These are phyloP conservation scores for Pezizomycotina sp. DNA, from an alignment of 2,329 filamentous ascomycete species.

Conservation along the genomic window DNA sequence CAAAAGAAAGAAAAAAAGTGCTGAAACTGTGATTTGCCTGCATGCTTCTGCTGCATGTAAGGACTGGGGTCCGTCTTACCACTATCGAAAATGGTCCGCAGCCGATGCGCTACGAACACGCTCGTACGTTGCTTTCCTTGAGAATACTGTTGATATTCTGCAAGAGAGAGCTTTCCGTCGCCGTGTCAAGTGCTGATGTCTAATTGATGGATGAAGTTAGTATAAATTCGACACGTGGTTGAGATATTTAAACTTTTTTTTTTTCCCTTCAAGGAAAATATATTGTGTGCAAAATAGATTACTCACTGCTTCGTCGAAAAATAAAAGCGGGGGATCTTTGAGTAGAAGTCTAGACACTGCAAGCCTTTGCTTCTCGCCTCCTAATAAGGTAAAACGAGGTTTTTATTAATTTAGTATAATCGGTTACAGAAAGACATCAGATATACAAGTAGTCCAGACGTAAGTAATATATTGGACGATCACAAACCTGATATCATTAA, in stretches of 20 bases:
- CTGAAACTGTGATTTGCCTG: too few relatives aligned
- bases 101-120: slow-evolving; percentile 82
- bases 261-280: not conserved
- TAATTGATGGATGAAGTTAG: slow-evolving; percentile 25
- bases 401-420: slow-evolving; percentile 3
- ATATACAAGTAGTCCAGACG: slow-evolving; percentile 2
- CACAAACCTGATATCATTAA: slow-evolving; percentile 70
- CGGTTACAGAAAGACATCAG: slow-evolving; percentile 9
- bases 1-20: slow-evolving; percentile 4
- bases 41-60: too few relatives aligned
- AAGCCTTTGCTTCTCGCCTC: slow-evolving; percentile 81
- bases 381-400: slow-evolving; percentile 13
- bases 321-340: slow-evolving; percentile 76
- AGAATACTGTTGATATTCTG: slow-evolving; percentile 85
- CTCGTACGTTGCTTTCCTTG: slow-evolving; percentile 78
- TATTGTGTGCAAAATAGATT: slow-evolving; percentile 2
- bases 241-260: not conserved
- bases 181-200: slow-evolving; percentile 78
- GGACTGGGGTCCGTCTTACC: too few relatives aligned
- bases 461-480: not conserved
- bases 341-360: slow-evolving; percentile 69
- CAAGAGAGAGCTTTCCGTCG: slow-evolving; percentile 81
- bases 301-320: slow-evolving; percentile 75
- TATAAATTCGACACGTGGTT: too few relatives aligned
- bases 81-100: slow-evolving; percentile 85